phyloP scores from a whole-genome alignment of 2,329 filamentous ascomycete species.

The Westerdykella aurantiaca region DNA sequence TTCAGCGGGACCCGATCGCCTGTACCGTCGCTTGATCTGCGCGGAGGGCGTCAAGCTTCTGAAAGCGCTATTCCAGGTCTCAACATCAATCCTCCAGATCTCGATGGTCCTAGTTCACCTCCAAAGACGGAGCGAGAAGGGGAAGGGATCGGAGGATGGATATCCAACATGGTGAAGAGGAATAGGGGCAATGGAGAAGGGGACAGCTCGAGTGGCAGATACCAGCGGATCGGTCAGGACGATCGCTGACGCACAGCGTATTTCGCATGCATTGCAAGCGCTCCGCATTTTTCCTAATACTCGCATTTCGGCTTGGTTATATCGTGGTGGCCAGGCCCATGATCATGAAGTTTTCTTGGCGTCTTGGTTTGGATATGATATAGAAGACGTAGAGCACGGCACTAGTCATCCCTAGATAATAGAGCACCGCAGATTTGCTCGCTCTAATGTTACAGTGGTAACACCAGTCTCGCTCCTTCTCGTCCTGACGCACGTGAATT shows the following conservation, averaged over 20 bases:
- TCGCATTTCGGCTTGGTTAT: constrained; percentile 19
- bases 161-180: constrained; percentile 59
- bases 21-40: constrained; percentile 68
- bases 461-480: too few relatives aligned
- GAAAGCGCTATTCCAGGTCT: constrained; percentile 71
- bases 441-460: too few relatives aligned
- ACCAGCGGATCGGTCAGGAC: constrained; percentile 44
- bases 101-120: constrained; percentile 43
- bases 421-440: too few relatives aligned
- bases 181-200: constrained; percentile 44
- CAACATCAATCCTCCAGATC: constrained; percentile 70
- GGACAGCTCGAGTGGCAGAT: constrained; percentile 40
- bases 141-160: constrained; percentile 64
- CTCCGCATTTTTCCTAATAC: constrained; percentile 5
- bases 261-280: background rate
- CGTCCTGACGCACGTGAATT: too few relatives aligned
- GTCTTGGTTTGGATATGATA: constrained; percentile 17
- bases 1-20: constrained; percentile 68
- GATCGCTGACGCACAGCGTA: constrained; percentile 28
- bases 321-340: constrained; percentile 19
- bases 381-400: constrained; percentile 26
- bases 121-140: constrained; percentile 21
- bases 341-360: constrained; percentile 16
- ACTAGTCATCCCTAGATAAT: too few relatives aligned
- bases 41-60: constrained; percentile 48